phyloP scores from a whole-genome alignment of 169 alveolate genomes.

The Eimeria tenella region DNA sequence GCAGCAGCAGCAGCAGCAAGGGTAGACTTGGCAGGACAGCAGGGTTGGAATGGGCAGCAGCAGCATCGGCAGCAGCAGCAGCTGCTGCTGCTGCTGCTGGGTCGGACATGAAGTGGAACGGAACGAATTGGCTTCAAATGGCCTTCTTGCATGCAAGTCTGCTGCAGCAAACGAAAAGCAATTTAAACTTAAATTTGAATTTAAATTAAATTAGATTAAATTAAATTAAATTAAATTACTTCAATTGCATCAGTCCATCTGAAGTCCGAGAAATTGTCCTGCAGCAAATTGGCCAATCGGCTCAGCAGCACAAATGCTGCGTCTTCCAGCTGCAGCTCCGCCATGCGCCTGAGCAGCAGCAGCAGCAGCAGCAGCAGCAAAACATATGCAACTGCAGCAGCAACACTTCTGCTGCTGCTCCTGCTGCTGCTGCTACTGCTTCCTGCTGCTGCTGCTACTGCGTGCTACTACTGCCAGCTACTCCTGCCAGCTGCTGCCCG shows the following conservation, averaged over 20 bases:
- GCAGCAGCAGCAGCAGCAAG: background rate
- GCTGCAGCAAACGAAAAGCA: too few relatives aligned
- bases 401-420: too few relatives aligned
- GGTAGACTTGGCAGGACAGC: background rate
- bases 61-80: background rate
- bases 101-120: background rate
- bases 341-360: slow-evolving; percentile 12
- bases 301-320: slow-evolving; percentile 71
- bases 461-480: too few relatives aligned
- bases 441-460: too few relatives aligned
- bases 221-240: background rate
- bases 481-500: too few relatives aligned
- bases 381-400: too few relatives aligned
- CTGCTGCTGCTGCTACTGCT: too few relatives aligned
- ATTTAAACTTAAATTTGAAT: too few relatives aligned
- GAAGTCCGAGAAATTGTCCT: background rate
- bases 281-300: slow-evolving; percentile 18
- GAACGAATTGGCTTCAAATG: too few relatives aligned
- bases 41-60: background rate
- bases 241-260: slow-evolving; percentile 69
- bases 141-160: too few relatives aligned
- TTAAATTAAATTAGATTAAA: background rate
- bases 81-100: background rate
- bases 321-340: slow-evolving; percentile 70
- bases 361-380: too few relatives aligned